Evolutionary conservation across 257 asterid species (phyloP), one percentile per base, ranked within the genome.

Genomic region (Ligustrum vulgare): DNA sequence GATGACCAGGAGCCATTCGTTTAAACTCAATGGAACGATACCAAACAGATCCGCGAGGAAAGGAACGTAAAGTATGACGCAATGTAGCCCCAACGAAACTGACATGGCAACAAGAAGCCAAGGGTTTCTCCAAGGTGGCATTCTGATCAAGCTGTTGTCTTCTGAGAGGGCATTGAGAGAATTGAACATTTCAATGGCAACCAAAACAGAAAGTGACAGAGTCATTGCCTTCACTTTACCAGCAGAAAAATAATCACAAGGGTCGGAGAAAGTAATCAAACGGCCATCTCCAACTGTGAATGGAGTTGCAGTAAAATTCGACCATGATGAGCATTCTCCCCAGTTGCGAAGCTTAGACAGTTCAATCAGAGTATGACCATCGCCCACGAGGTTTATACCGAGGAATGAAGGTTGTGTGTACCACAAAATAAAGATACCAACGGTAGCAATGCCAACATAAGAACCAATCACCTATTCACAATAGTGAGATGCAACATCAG

Each of bases 41-140:
- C 91, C 91, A 67, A 91, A 93, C 84, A 93, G 87, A 3, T 82
- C 85, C 12, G 97, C 92, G 5, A 91, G 84, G 45, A 88, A 82
- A 3, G 97, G 98, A 10, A 89, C 90, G 20, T 89, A 88, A 12
- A 92, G 96, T 37, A 93, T 83, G 76, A 93, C 18, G 43, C 92
- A 87, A 76, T 91, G 98, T 20, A 91, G 78, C 32, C 87, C 86
- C 10, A 91, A 37, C 3, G 97, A 93, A n/a, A 86, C 32, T 0
- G 90, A 81, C 93, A 90, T 90, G 56, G 97, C 96, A 32, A 89
- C 83, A 18, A 93, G 90, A 45, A 93, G 96, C 96, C 96, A 93
- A 10, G 93, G 96, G 49, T 91, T 93, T 20, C 76, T 87, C 98
- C 97, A 93, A 1, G 98, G 98, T 37, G 98, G 97, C 97, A 93